Base-by-base conservation (phyloP, 345 rosid species). In the Trapa incisa region DNA sequence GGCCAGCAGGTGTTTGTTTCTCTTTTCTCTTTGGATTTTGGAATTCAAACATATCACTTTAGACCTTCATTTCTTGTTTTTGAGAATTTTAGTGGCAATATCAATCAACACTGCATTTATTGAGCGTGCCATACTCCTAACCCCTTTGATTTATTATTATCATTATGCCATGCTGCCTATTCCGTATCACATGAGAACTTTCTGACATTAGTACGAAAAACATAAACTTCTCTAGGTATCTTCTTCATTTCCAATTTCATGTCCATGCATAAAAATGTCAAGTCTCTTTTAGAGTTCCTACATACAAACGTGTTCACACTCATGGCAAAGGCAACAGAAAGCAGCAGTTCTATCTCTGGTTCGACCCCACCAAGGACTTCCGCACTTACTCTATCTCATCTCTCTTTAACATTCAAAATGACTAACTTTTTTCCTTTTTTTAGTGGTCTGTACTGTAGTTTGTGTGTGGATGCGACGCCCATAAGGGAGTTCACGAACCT, bases 331-430 rank as follows among this genome's bases (percentile, higher is more conserved):
- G 89, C 0, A 74, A 75, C 73, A 81, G 83, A 70, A 88, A 87
- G 58, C 92, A 87, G 36, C 92, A 87, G 29, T 87, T 85, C 56
- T 72, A 80, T 68, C 80, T 85, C 50, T 87, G 89, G 89, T 87
- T 85, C 61, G 86, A 87, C 70, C 89, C 92, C 37, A 83, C 88
- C 47, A 70, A 66, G 39, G 87, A 83, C 71, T 87, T 87, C 70
- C 89, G 85, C 75, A 81, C 83, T 41, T 87, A 87, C 66, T 81
- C 87, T 75, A 78, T 85, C 65, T 22, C 29, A 22, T 22, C 29
- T 22, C 29, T 22, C 29, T 22, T 22, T 22, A 22, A 22, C 29
- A 22, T 22, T 22, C 29, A 22, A 22, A 22, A 22, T 22, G 14
- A n/a, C 16, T 5, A 4, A 17, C 3, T 37, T 38, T 4, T 0